Conservation (phyloP, 2,329 filamentous ascomycete genomes). For the Penicillium sp. region DNA sequence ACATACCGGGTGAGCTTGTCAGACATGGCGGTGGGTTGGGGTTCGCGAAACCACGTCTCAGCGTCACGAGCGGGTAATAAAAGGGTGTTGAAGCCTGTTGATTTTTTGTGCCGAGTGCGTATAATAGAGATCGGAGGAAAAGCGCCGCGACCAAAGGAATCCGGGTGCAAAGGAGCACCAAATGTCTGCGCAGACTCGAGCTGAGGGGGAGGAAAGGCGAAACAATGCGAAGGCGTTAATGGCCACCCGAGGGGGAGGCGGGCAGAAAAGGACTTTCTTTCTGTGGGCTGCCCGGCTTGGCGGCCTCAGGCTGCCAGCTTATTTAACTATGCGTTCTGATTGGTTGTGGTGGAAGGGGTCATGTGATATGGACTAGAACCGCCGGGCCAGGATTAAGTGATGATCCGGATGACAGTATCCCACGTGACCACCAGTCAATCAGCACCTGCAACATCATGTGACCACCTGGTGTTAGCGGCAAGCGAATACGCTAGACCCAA, state of each 20-base stretch:
- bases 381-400: too few species aligned
- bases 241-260: slow-evolving; percentile 14
- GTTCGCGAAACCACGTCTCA: slow-evolving; percentile 23
- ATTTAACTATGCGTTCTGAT: slow-evolving; percentile 26
- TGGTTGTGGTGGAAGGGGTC: slow-evolving; percentile 10
- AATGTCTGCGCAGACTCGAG: slow-evolving; percentile 27
- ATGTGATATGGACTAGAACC: too few species aligned
- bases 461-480: slow-evolving; percentile 16
- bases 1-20: slow-evolving; percentile 92
- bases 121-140: neutral
- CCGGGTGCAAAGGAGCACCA: slow-evolving; percentile 25
- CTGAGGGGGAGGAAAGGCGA: slow-evolving; percentile 14
- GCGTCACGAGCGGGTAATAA: slow-evolving; percentile 19
- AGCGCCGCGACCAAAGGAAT: slow-evolving; percentile 14
- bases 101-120: neutral
- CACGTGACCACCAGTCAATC: too few species aligned
- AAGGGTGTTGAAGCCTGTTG: slow-evolving; percentile 12
- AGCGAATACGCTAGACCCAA: slow-evolving; percentile 24
- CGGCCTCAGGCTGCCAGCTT: slow-evolving; percentile 28
- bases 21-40: slow-evolving; percentile 66
- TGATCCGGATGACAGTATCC: too few species aligned
- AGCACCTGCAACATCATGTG: slow-evolving; percentile 24
- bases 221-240: slow-evolving; percentile 20
- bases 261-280: slow-evolving; percentile 28
- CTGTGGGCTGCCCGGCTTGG: slow-evolving; percentile 30